Base-by-base conservation (phyloP, 176 grass and related monocot genomes). In the Paspalum notatum region DNA sequence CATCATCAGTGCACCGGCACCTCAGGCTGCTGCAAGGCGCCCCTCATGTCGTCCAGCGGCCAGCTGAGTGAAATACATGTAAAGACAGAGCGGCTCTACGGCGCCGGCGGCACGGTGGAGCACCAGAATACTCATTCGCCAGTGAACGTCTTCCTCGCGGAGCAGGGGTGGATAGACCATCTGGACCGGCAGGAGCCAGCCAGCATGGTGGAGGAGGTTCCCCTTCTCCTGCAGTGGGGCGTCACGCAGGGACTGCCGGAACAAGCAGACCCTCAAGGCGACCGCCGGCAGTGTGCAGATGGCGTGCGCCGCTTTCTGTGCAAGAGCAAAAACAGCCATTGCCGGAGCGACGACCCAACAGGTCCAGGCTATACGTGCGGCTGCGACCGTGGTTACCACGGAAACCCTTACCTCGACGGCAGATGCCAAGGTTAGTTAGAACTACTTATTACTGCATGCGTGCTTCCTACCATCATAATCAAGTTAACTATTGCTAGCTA, bases 241-340 rank as follows among this genome's bases (percentile, higher is more conserved):
- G 22, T 60, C 21, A 14, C 0, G 12, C 73, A 4, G 37, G 71
- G 39, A 16, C 17, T 13, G 41, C 55, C 52, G 42, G 42, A 44
- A 44, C 42, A n/a, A n/a, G n/a, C n/a, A n/a, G n/a, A n/a, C n/a
- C n/a, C n/a, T n/a, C n/a, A n/a, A n/a, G n/a, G n/a, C n/a, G n/a
- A n/a, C n/a, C n/a, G n/a, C n/a, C n/a, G n/a, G n/a, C n/a, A n/a
- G n/a, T n/a, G n/a, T n/a, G n/a, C n/a, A n/a, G n/a, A n/a, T n/a
- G n/a, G n/a, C 14, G 40, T 10, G 12, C 12, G 13, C 41, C 13
- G 14, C 41, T 7, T 3, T n/a, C 41, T 76, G 56, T 76, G 56
- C 74, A 26, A 26, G 74, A 76, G 74, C 42, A 25, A 11, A 12
- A 9, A 27, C 3, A 80, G 83, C 68, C 24, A 52, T 4, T 91